Base-by-base conservation (phyloP, 495 filamentous ascomycete genomes). In the Annulohypoxylon nitens region DNA sequence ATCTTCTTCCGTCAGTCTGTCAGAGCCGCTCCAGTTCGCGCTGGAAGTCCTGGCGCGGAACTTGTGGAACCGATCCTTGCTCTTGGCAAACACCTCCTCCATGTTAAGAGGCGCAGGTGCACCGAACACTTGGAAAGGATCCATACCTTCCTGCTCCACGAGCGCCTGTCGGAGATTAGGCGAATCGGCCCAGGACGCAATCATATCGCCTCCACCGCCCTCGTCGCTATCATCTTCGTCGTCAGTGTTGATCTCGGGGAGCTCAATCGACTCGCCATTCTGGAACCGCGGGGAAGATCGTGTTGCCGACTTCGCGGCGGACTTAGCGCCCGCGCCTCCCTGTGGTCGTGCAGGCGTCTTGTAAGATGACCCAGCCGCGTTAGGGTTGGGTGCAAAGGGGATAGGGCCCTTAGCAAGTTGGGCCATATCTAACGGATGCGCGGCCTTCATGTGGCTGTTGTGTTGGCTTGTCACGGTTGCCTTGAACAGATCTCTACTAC, bases 21-120 rank as follows among this genome's bases (percentile, higher is more conserved):
- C 96, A n/a, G 89, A 80, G 11, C 92, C 90, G 71, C 85, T 88
- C 96, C 96, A 99, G 80, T 97, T 96, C 7, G 96, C 97, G 78
- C 93, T 97, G 71, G 92, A 96, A 36, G 94, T 97, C 23, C 96
- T 84, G 30, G 91, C 90, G 25, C 97, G 87, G 84, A 97, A 98
- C 78, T 92, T 91, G 81, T 93, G 91, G 80, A 91, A 88, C 69
- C 92, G 86, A 61, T 93, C 92, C 78, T 93, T 93, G 78, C 90
- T 92, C 67, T 89, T 87, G 76, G 88, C 91, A 83, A 99, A 99
- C 50, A 97, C 93, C 74, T 98, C 94, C 76, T 99, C 96, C 87
- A 99, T 93, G 69, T 92, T 90, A 76, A 98, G 87, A 37, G 92
- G 92, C 11, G 87, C 90, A 53, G 96, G 92, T 2, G 93, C 91